Percentiles rank a stretch among this genome's conserved stretches.
These are phyloP conservation scores for Fusarium sp. DNA, from an alignment of 2,329 filamentous ascomycete genomes.

Conservation along the genomic window DNA sequence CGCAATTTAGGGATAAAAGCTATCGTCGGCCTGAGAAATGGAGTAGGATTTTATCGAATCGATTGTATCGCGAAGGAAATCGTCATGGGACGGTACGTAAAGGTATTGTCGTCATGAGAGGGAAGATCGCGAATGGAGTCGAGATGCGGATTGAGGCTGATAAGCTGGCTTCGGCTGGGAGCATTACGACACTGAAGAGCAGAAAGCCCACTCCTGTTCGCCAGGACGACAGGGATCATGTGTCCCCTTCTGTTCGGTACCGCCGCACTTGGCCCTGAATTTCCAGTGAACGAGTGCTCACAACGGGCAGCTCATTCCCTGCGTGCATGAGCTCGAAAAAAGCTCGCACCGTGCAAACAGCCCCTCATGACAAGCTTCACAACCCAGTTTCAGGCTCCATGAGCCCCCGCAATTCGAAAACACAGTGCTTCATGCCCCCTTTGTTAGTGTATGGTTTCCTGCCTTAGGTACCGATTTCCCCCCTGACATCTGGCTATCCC, in stretches of 20 bases:
- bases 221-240: conserved; percentile 29
- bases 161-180: conserved; percentile 38
- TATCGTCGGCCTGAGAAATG: conserved; percentile 46
- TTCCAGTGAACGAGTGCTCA: conserved; percentile 13
- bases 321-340: conserved; percentile 12
- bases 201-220: conserved; percentile 33
- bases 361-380: neutral
- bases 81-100: conserved; percentile 48
- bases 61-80: conserved; percentile 24
- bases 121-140: conserved; percentile 42
- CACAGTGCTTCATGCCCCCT: conserved; percentile 30
- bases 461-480: conserved; percentile 45
- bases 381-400: neutral
- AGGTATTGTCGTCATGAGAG: conserved; percentile 46
- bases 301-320: conserved; percentile 12
- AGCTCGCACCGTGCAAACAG: conserved; percentile 41
- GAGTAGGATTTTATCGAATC: conserved; percentile 21
- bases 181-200: conserved; percentile 45
- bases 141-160: conserved; percentile 43
- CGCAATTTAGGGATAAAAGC: conserved; percentile 53
- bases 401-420: conserved; percentile 4
- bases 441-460: conserved; percentile 27
- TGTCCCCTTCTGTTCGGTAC: conserved; percentile 25
- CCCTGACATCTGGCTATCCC: conserved; percentile 42
- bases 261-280: conserved; percentile 19